Conservation (phyloP, 176 grass and related monocot genomes). For the Guadua angustifolia region DNA sequence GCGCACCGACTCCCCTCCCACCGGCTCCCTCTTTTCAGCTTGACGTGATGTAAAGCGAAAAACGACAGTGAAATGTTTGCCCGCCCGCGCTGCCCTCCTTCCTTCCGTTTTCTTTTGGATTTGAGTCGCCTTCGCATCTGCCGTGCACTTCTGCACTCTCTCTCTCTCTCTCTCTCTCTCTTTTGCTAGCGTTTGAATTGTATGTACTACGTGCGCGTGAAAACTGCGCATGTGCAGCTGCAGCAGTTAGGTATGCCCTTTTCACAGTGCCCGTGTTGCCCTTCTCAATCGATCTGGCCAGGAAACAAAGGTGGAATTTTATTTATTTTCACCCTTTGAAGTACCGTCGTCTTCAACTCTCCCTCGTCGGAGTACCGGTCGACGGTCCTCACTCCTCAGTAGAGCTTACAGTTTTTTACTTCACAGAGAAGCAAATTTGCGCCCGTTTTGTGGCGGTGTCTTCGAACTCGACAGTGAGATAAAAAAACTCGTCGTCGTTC, state of each 20-base stretch:
- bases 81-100: background rate
- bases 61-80: conserved; percentile 16
- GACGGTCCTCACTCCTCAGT: background rate
- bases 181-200: too few relatives aligned
- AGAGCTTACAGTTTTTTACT: too few relatives aligned
- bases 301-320: background rate
- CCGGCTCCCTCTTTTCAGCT: background rate
- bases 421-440: too few relatives aligned
- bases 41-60: conserved; percentile 38
- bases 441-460: too few relatives aligned
- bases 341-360: background rate
- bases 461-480: too few relatives aligned
- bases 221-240: background rate
- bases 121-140: background rate
- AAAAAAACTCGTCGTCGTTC: too few relatives aligned
- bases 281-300: background rate
- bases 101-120: background rate
- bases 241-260: background rate
- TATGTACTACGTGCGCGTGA: too few relatives aligned
- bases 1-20: too few relatives aligned
- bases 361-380: background rate
- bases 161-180: too few relatives aligned
- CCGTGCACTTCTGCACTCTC: too few relatives aligned
- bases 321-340: background rate
- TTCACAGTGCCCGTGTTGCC: background rate